Evolutionary conservation across 2,329 filamentous ascomycete species (phyloP).

Genomic region (Camillea tinctor): DNA sequence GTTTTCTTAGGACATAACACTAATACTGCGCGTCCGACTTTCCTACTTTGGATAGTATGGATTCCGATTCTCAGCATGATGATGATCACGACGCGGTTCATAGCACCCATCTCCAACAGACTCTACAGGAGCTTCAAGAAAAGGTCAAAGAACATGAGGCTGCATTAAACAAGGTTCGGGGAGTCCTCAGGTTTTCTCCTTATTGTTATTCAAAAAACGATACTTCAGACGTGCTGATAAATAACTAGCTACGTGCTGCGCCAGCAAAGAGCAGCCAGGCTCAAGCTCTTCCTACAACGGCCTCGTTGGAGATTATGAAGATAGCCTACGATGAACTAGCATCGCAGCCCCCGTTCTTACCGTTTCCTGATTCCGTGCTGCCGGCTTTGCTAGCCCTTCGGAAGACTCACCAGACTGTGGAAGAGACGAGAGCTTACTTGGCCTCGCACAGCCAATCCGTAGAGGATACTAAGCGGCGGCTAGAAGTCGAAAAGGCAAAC

Average conservation of each 20-base stretch:
- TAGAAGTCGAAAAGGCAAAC: constrained; percentile 51
- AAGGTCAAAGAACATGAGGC: constrained; percentile 54
- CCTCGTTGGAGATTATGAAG: constrained; percentile 52
- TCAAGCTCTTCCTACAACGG: constrained; percentile 26
- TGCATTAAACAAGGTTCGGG: constrained; percentile 45
- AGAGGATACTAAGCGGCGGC: constrained; percentile 42
- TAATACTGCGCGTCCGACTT: neutral
- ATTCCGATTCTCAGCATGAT: constrained; percentile 22
- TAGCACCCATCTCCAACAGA: constrained; percentile 60
- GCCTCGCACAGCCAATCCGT: constrained; percentile 41
- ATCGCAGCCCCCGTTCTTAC: constrained; percentile 62
- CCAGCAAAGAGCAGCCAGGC: constrained; percentile 11
- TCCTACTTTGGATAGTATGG: constrained; percentile 24
- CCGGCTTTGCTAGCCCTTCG: constrained; percentile 71
- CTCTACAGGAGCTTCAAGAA: constrained; percentile 64
- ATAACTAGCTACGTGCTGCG: constrained; percentile 19
- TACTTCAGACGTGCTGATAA: constrained; percentile 7
- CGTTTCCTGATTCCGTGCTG: constrained; percentile 64
- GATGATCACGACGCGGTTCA: constrained; percentile 41
- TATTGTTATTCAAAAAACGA: too few relatives aligned
- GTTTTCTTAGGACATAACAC: constrained; percentile 2
- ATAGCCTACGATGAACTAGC: constrained; percentile 65
- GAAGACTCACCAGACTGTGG: constrained; percentile 61
- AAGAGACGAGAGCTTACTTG: constrained; percentile 63
- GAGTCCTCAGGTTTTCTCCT: neutral